Base-by-base conservation (phyloP, 495 filamentous ascomycete genomes). In the Neurospora sp. region DNA sequence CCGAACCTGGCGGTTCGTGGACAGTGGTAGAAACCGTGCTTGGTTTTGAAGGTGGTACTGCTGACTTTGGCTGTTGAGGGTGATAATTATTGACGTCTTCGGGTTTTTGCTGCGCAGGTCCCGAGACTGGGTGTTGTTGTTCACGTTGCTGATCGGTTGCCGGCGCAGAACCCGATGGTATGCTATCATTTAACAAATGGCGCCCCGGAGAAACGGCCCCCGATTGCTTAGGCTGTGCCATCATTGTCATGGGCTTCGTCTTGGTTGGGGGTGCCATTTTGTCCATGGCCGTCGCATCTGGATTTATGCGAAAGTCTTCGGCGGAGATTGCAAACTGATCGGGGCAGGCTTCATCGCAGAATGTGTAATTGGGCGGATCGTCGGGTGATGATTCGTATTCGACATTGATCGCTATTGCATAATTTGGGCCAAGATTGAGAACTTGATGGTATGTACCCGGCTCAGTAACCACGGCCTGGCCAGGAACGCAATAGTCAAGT, bases 401-500 rank as follows among this genome's bases (percentile, higher is more conserved):
- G n/a, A 80, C 39, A 53, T 80, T 80, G 71, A 80, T 76, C 40
- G 79, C 79, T n/a, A 80, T 27, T 3, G 79, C 79, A 68, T 80
- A 80, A 65, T 80, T 80, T 8, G 78, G 77, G 0, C 79, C 79
- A 4, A 79, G 74, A 37, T 80, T 80, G n/a, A 80, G 71, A n/a
- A 80, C 79, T 65, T 80, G 79, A 68, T 80, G 79, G 44, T 80
- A 80, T 10, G 79, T 80, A 18, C 78, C 79, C 1, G 79, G 79
- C 65, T 80, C 79, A 14, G 79, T 80, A 27, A 80, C 75, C 9
- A 80, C 70, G 14, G 79, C 79, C n/a, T 80, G 79, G 1, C 79
- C 79, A 1, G 79, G 79, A 14, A 77, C 69, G 69, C 79, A 80
- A 69, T 80, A 80, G 27, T 80, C 79, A 14, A 80, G 73, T 8